Conservation (phyloP, 768 basidiomycete genomes). For the Lanmaoa rubissima region DNA sequence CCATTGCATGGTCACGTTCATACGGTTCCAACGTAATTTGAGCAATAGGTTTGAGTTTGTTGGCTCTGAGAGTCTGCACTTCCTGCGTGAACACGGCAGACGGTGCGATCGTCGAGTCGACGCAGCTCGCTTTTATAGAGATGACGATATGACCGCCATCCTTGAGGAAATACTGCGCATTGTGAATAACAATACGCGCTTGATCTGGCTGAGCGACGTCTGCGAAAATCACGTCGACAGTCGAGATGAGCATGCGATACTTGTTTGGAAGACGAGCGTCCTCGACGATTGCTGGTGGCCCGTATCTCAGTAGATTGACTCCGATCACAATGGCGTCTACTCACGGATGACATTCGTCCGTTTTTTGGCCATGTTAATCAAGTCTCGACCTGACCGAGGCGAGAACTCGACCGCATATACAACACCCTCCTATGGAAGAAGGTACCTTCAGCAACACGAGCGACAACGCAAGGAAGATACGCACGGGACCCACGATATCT, state of each 20-base stretch:
- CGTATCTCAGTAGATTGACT: constrained; percentile 1
- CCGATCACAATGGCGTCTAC: constrained; percentile 28
- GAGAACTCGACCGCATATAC: constrained; percentile 99
- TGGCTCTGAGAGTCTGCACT: constrained; percentile 73
- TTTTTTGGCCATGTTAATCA: constrained; percentile 99
- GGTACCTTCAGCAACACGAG: not conserved
- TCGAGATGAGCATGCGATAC: constrained; percentile 94
- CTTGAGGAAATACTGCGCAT: constrained; percentile 95
- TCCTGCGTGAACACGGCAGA: constrained; percentile 88
- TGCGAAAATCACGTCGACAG: constrained; percentile 97
- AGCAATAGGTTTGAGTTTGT: constrained; percentile 89
- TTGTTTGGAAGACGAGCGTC: constrained; percentile 95
- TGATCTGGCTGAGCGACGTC: constrained; percentile 99
- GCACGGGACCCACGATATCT: constrained; percentile 94
- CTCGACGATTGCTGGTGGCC: constrained; percentile 80
- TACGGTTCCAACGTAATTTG: constrained; percentile 95
- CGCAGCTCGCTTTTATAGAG: constrained; percentile 98
- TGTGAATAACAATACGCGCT: constrained; percentile 91
- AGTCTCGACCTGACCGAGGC: constrained; percentile 90
- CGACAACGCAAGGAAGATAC: constrained; percentile 27
- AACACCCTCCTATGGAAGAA: constrained; percentile 71
- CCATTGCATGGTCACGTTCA: constrained; percentile 90
- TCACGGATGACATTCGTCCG: constrained; percentile 97
- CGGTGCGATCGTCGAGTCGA: constrained; percentile 92
- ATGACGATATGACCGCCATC: constrained; percentile 90